phyloP scores from a whole-genome alignment of 306 rosid genomes.

The Dryas drummondii region DNA sequence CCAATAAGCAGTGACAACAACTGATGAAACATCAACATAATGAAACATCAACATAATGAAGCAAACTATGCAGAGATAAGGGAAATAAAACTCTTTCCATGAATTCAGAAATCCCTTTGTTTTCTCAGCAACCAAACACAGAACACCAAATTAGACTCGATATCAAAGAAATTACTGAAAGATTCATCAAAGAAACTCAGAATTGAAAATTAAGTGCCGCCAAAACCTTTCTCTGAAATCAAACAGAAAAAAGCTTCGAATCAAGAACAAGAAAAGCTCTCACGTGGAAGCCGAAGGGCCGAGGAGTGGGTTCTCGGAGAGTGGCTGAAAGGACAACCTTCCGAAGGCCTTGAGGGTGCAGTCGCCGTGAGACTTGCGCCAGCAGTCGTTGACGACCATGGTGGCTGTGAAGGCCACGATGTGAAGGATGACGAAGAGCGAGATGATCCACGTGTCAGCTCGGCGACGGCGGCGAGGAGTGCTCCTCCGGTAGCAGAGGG shows the following conservation, averaged over 20 bases:
- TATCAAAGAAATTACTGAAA: neutral
- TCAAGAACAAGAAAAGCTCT: conserved; percentile 25
- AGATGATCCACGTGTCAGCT: conserved; percentile 78
- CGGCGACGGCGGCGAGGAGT: conserved; percentile 32
- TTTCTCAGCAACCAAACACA: conserved; percentile 18
- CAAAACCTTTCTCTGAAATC: neutral
- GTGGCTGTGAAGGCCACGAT: conserved; percentile 63
- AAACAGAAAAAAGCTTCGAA: neutral
- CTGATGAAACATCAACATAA: neutral
- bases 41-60: neutral
- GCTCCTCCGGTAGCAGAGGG: conserved; percentile 30
- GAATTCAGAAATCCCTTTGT: neutral
- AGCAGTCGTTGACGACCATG: conserved; percentile 79
- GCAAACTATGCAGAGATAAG: neutral
- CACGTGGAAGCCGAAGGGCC: conserved; percentile 95
- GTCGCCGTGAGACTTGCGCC: conserved; percentile 66
- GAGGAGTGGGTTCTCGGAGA: conserved; percentile 75
- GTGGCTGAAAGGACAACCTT: conserved; percentile 82
- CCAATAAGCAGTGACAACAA: neutral
- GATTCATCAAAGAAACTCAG: neutral
- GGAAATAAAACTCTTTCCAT: neutral
- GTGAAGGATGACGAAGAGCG: conserved; percentile 76
- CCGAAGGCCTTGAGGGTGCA: conserved; percentile 62
- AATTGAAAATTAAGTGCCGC: neutral
- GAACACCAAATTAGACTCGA: neutral